Evolutionary conservation across 2,329 filamentous ascomycete species (phyloP), one percentile per base, ranked within the genome.

Genomic region (Ceratocystis cacaofunesta): DNA sequence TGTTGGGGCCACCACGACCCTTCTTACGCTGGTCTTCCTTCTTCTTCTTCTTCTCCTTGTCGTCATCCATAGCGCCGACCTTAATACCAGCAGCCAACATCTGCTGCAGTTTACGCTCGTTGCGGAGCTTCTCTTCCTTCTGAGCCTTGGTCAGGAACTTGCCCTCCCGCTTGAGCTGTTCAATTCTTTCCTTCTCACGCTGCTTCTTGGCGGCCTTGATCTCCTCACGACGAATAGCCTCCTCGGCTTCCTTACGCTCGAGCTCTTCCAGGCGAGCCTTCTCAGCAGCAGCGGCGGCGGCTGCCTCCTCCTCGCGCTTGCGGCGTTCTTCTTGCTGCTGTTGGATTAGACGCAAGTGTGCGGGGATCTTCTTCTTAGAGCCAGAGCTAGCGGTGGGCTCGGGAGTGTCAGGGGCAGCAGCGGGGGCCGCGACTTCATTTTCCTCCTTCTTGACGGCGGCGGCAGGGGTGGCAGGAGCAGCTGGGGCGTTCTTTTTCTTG

Each of bases 11-110:
- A 30, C 36, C 50, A 64, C 85, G 80, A 65, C 83, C 87, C 74
- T 88, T 89, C 80, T 90, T 95, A 80, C 90, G 95, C 73, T 82
- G 85, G 68, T 95, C 89, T 75, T 89, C 90, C 79, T 90, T 92
- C 80, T 92, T 92, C 70, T 86, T 78, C 70, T 86, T 78, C 68
- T 84, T 82, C 12, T 68, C 57, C 36, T 61, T 66, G 17, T 67
- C 67, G 2, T 77, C 73, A n/a, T 75, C 80, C 41, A 79, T 76
- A 7, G 82, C 84, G 15, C 85, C 87, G 67, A 92, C 84, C 73
- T 86, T 87, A 72, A 89, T 84, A 67, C 87, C 87, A 62, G 87
- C 87, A 63, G 85, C 89, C 70, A 92, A 77, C 88, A 94, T 91
- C 75, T 94, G 90, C 78, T 94, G 86, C 65, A 92, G 77, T 71